Base-by-base conservation (phyloP, 1,139 yeast genomes). In the Dujonia santamariae region DNA sequence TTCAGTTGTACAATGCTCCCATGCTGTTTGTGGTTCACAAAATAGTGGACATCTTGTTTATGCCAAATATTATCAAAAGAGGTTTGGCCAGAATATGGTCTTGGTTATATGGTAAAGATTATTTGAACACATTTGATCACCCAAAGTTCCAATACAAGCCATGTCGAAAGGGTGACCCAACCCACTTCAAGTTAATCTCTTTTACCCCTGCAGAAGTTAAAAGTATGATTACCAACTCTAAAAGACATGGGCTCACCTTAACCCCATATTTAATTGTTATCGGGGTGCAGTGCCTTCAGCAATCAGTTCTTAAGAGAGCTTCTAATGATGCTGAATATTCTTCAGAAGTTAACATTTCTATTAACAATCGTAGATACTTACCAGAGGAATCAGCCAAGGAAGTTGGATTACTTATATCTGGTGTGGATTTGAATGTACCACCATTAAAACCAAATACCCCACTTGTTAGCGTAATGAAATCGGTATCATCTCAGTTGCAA, bases 291-390 rank as follows among this genome's bases (percentile, higher is more conserved):
- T 39, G 53, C 12, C 44, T 61, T 21, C 55, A 52, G 31, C 46
- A 57, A n/a, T 42, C 52, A 0, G 38, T 58, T 3, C 41, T 56
- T 30, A 40, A 43, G n/a, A 29, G 26, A 11, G 36, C 48, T 6
- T 36, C 44, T 20, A 35, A 42, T 3, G 18, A 20, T 15, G n/a
- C n/a, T n/a, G 9, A 18, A 4, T 48, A 41, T 19, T 46, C 56
- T 1, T 37, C 47, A 7, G 30, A 34, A 4, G 19, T 45, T 4
- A 23, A 30, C 2, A 43, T 55, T 11, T 54, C 53, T 2, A 32
- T 59, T 16, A 44, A 52, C 23, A 67, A 64, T 2, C 47, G 68
- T 32, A 38, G 62, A 23, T 61, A 46, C 31, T 41, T 34, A 19
- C 53, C 58, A 0, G 44, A 45, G 7, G 14, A 23, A 9, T 8